Evolutionary conservation across 116 monocot species (phyloP).

Genomic region (Phalaenopsis hybrid): DNA sequence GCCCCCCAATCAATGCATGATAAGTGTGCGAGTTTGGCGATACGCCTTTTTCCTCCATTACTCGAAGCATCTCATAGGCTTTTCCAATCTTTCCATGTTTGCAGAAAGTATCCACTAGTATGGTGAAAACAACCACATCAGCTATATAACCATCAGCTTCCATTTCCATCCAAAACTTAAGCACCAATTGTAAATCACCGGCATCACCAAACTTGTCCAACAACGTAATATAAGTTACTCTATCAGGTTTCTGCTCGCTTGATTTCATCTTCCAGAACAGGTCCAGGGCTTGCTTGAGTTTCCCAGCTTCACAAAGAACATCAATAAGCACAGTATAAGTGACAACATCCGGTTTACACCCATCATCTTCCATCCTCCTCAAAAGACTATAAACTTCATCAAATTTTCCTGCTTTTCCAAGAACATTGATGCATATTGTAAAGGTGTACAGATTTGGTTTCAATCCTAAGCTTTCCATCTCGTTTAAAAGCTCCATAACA

Average conservation of each 20-base stretch:
- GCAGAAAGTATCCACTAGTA: slow-evolving; percentile 60
- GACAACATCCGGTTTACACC: slow-evolving; percentile 81
- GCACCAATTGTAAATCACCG: slow-evolving; percentile 57
- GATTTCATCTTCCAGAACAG: slow-evolving; percentile 76
- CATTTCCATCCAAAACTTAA: slow-evolving; percentile 72
- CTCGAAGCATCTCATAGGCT: slow-evolving; percentile 51
- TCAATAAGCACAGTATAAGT: slow-evolving; percentile 81
- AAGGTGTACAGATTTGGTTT: slow-evolving; percentile 87
- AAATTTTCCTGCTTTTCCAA: slow-evolving; percentile 60
- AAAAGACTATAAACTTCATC: slow-evolving; percentile 63
- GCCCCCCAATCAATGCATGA: slow-evolving; percentile 60
- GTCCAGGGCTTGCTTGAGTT: slow-evolving; percentile 48
- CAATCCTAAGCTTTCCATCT: slow-evolving; percentile 74
- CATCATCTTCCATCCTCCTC: slow-evolving; percentile 57
- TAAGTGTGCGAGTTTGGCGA: slow-evolving; percentile 68
- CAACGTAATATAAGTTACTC: slow-evolving; percentile 73
- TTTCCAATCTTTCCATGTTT: slow-evolving; percentile 60
- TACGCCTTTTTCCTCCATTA: slow-evolving; percentile 53
- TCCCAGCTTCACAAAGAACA: slow-evolving; percentile 61
- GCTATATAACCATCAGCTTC: slow-evolving; percentile 64
- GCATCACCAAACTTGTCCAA: slow-evolving; percentile 69
- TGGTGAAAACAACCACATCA: slow-evolving; percentile 78
- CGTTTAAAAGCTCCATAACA: slow-evolving; percentile 54
- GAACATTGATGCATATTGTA: slow-evolving; percentile 82
- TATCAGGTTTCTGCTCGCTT: slow-evolving; percentile 68